Conservation (phyloP, 2,329 filamentous ascomycete species). For the Chaetomium sp. region DNA sequence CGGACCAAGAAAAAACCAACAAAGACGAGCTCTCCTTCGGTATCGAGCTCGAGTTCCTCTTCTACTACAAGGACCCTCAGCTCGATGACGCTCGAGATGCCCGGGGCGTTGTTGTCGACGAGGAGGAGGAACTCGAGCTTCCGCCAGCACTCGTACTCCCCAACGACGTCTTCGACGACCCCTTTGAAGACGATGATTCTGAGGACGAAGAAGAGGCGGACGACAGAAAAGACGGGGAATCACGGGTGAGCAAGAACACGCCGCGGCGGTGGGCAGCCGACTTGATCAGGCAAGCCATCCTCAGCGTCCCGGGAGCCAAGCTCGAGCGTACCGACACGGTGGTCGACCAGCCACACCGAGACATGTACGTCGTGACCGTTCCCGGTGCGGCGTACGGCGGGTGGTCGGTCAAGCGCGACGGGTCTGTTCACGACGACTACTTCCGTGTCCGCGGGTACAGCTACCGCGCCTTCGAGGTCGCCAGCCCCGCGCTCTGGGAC, state of each 20-base stretch:
- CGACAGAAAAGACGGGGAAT: too few relatives aligned
- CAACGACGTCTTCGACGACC: background rate
- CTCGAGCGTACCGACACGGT: background rate
- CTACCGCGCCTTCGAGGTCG: slow-evolving; percentile 14
- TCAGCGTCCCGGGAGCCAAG: slow-evolving; percentile 15
- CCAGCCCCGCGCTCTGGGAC: slow-evolving; percentile 25
- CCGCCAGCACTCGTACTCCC: background rate
- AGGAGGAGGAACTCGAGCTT: slow-evolving; percentile 5
- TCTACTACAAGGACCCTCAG: slow-evolving; percentile 11
- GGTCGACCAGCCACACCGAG: background rate
- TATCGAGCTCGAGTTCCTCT: slow-evolving; percentile 27
- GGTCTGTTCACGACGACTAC: background rate
- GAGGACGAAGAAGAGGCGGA: background rate
- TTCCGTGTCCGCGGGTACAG: background rate
- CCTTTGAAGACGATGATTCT: background rate
- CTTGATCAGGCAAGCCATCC: slow-evolving; percentile 9
- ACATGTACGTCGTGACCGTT: background rate
- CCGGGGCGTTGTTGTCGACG: background rate
- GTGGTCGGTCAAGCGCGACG: slow-evolving; percentile 16
- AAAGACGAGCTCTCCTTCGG: slow-evolving; percentile 21
- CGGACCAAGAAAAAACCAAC: background rate
- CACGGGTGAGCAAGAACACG: background rate
- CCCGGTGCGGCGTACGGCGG: background rate
- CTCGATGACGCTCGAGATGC: background rate
- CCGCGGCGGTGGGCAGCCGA: background rate